Evolutionary conservation across 257 asterid genomes (phyloP), one percentile per base, ranked within the genome.

Genomic region (Salvia splendens): DNA sequence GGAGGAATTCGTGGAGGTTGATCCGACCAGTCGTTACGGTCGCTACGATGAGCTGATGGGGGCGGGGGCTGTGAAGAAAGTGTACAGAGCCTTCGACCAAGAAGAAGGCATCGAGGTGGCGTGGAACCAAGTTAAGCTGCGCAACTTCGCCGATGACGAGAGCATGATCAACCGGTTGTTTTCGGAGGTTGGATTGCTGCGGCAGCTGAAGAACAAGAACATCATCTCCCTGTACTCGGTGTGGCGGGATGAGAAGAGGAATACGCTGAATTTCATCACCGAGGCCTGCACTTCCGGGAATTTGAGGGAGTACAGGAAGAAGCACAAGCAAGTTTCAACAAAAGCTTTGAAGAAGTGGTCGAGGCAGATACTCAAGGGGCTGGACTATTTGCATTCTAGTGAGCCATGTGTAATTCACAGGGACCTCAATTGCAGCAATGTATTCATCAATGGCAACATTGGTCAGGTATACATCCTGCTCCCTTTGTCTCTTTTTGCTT

Each of bases 101-200:
- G 95, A 87, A 74, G 92, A 90, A 76, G 97, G 97, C 4, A 86
- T 87, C 36, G 97, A 90, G 80, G 95, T 90, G 55, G 97, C 97
- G 2, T 90, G 97, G 97, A 90, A 90, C 75, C 95, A 84, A 67
- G 97, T 90, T 3, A 90, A 90, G 33, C 32, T 87, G 24, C 74
- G 86, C 3, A 74, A 80, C 70, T 87, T 87, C 56, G 64, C 57
- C 5, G 84, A 72, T 4, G 82, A 90, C 63, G 87, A 79, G 20
- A 57, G 70, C 15, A 81, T 82, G 87, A 82, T 87, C 14, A 85
- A 84, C 20, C 79, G 95, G 50, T 52, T 86, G 55, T 78, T 63
- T 63, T 84, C 92, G 0, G 96, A 90, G 78, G 95, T 88, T 17
- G 73, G 85, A 42, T 66, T 90, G 71, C 71, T 90, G 33, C 50